phyloP scores from a whole-genome alignment of 345 rosid genomes.

The Boechera divaricarpa region DNA sequence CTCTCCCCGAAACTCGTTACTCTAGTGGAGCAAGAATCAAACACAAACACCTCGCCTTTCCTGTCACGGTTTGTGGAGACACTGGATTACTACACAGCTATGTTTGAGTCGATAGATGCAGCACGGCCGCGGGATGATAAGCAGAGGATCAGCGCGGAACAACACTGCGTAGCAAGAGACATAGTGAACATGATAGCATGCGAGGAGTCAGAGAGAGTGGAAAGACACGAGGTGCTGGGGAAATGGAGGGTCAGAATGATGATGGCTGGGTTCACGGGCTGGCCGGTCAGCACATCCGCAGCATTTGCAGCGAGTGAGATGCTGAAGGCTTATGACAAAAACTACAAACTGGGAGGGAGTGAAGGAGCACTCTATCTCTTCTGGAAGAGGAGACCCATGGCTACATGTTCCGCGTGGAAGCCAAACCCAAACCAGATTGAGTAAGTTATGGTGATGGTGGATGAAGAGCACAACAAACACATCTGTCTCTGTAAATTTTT shows the following conservation, averaged over 20 bases:
- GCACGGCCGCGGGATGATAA: conserved; percentile 62
- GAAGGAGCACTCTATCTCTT: conserved; percentile 66
- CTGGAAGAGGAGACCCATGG: conserved; percentile 76
- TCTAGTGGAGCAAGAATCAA: conserved; percentile 81
- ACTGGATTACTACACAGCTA: conserved; percentile 73
- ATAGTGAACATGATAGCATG: conserved; percentile 90
- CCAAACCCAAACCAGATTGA: conserved; percentile 47
- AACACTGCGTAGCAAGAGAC: conserved; percentile 86
- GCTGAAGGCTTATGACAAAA: conserved; percentile 54
- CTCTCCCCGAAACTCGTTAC: conserved; percentile 78
- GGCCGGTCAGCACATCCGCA: conserved; percentile 49
- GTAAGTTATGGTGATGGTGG: conserved; percentile 23
- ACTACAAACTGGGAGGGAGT: conserved; percentile 57
- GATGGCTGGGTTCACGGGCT: conserved; percentile 74
- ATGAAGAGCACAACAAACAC: conserved; percentile 31
- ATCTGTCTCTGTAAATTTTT: conserved; percentile 42
- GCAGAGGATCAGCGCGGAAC: conserved; percentile 78
- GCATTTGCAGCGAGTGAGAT: conserved; percentile 51
- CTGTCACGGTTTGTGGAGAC: conserved; percentile 64
- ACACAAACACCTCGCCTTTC: conserved; percentile 82
- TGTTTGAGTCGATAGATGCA: conserved; percentile 81
- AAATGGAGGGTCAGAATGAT: conserved; percentile 71
- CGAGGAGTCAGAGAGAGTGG: conserved; percentile 79
- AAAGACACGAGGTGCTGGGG: conserved; percentile 75
- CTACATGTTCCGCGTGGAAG: conserved; percentile 76